Base-by-base conservation (phyloP, 192 early-diverging fungal genomes). In the Linnemannia hyalina region DNA sequence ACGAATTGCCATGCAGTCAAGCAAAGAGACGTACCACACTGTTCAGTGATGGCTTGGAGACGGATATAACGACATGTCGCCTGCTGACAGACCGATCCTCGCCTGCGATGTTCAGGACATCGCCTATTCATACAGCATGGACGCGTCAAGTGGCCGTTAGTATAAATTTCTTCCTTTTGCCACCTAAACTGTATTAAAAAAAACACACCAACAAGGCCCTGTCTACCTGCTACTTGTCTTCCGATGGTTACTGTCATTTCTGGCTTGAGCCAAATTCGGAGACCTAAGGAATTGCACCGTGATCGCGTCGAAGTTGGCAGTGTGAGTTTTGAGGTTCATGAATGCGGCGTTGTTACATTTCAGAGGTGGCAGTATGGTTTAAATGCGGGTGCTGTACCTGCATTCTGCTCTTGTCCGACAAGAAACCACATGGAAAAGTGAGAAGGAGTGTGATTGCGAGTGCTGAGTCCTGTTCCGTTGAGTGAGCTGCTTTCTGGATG, bases 181-280 rank as follows among this genome's bases (percentile, higher is more conserved):
- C 38, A 70, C 35, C 38, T 42, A 41, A 23, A 11, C 18, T 22
- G 22, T 22, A n/a, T 10, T 13, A 26, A 35, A 32, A 2, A 10
- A 52, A 1, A 16, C 0, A 13, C 29, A 47, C 26, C 2, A 22
- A 32, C 2, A 38, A 3, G 47, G 15, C 4, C 6, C 29, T 38
- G 60, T 76, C 9, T 81, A 76, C 84, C 76, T 26, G 70, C 75
- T 36, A 35, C 42, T 29, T 55, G 73, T 26, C 79, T 77, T 70
- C 84, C 84, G 4, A 86, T 57, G 0, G 84, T 86, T 11, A 86
- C n/a, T 15, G 84, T 86, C 60, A 42, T 60, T n/a, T 81, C 84
- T 23, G 84, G 84, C 54, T 81, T 86, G 54, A 86, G 79, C 84
- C 84, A 86, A 13, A 86, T n/a, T 8, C 84, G 78, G 4, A 86